phyloP scores from a whole-genome alignment of 2,329 filamentous ascomycete species.

The Aureobasidium sp. region DNA sequence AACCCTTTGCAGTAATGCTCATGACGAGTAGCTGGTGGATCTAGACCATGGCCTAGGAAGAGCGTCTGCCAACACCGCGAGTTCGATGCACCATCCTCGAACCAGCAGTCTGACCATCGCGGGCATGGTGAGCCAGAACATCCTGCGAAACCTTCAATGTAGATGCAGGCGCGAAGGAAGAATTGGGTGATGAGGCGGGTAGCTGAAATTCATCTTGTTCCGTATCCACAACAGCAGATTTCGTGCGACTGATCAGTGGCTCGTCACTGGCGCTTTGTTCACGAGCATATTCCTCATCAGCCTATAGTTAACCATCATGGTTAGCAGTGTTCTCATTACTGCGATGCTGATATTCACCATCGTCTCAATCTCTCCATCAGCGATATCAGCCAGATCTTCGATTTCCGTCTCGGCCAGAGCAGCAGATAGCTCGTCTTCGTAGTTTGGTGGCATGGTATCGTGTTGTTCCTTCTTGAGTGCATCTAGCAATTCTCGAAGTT shows the following conservation, averaged over 20 bases:
- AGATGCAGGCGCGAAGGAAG: neutral
- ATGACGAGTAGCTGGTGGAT: too few species aligned
- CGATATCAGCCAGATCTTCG: neutral
- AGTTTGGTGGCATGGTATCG: neutral
- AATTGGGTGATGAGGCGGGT: neutral
- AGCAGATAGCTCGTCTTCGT: neutral
- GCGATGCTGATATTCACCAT: neutral
- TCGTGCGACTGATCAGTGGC: neutral
- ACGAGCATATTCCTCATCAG: slow-evolving; percentile 2
- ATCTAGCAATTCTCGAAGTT: neutral
- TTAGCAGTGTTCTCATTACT: too few species aligned
- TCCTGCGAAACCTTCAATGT: neutral
- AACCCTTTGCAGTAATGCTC: too few species aligned
- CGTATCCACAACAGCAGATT: neutral
- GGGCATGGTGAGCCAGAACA: neutral
- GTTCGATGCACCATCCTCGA: neutral
- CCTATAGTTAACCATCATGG: neutral
- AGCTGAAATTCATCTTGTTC: neutral
- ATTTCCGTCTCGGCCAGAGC: slow-evolving; percentile 2
- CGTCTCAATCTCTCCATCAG: neutral
- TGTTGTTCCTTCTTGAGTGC: neutral
- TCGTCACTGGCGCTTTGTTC: neutral
- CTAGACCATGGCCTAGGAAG: neutral
- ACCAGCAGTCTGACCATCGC: neutral
- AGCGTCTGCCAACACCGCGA: neutral